These are phyloP conservation scores for Lachnellula willkommii DNA, from an alignment of 2,329 filamentous ascomycete species.

Conservation along the genomic window DNA sequence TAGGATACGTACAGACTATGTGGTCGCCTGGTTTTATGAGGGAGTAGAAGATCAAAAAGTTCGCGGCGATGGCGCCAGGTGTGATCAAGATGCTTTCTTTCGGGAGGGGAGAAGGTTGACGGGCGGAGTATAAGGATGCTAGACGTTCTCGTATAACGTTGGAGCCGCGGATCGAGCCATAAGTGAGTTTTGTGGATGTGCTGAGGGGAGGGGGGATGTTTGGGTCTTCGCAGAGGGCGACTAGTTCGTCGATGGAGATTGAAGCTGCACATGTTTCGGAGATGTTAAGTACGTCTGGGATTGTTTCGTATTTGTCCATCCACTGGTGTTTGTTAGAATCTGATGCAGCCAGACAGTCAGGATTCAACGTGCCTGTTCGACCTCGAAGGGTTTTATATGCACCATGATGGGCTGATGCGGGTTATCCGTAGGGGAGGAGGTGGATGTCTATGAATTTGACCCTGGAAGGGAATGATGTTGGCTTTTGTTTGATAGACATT, in stretches of 20 bases:
- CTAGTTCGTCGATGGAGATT: conserved; percentile 64
- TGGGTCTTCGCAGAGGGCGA: conserved; percentile 52
- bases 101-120: conserved; percentile 41
- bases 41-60: conserved; percentile 72
- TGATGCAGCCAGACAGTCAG: neutral
- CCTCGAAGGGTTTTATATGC: conserved; percentile 57
- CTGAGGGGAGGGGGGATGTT: conserved; percentile 38
- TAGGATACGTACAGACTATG: conserved; percentile 80
- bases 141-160: conserved; percentile 58
- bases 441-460: conserved; percentile 5
- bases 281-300: conserved; percentile 59
- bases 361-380: conserved; percentile 56
- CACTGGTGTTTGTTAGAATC: conserved; percentile 38
- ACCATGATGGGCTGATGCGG: conserved; percentile 42
- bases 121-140: conserved; percentile 58
- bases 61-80: conserved; percentile 77
- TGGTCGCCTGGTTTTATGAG: conserved; percentile 71
- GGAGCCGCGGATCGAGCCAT: conserved; percentile 68
- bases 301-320: conserved; percentile 58
- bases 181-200: conserved; percentile 59
- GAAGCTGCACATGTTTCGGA: conserved; percentile 76
- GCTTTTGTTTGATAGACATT: neutral
- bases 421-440: neutral
- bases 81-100: conserved; percentile 68
- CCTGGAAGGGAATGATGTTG: neutral